Conservation (phyloP, 495 filamentous ascomycete genomes). For the Parmelia sp. region DNA sequence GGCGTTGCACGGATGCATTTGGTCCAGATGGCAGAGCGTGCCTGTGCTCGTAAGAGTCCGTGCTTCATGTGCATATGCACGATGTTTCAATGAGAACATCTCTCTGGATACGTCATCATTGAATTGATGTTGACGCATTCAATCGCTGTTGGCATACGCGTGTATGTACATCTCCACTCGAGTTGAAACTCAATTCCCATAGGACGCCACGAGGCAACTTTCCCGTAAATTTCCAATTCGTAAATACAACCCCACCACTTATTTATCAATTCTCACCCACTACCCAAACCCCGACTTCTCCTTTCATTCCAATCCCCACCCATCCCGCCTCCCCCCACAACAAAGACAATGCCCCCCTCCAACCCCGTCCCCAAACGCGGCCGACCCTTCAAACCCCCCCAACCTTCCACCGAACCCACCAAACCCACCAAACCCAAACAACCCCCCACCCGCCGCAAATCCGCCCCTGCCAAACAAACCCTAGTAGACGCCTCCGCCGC, state of each 20-base stretch:
- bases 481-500: conserved; percentile 12
- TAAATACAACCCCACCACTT: conserved; percentile 74
- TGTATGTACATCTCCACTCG: too few relatives aligned
- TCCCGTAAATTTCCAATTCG: conserved; percentile 69
- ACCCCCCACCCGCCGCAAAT: conserved; percentile 20
- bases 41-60: neutral
- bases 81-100: neutral
- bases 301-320: too few relatives aligned
- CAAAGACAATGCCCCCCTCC: conserved; percentile 22
- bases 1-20: neutral
- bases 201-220: neutral
- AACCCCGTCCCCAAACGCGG: conserved; percentile 38
- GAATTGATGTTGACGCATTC: too few relatives aligned
- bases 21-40: neutral
- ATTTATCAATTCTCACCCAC: too few relatives aligned
- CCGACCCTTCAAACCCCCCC: conserved; percentile 47
- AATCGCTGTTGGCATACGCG: too few relatives aligned
- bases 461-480: conserved; percentile 20
- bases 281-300: too few relatives aligned
- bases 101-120: neutral
- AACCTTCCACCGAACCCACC: conserved; percentile 30
- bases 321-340: too few relatives aligned
- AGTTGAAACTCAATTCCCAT: neutral
- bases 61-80: neutral
- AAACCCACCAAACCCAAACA: conserved; percentile 27